Percentiles rank a stretch among this genome's conserved stretches.
Conservation (phyloP, 2,329 filamentous ascomycete genomes). For the Diaporthe ampelina region DNA sequence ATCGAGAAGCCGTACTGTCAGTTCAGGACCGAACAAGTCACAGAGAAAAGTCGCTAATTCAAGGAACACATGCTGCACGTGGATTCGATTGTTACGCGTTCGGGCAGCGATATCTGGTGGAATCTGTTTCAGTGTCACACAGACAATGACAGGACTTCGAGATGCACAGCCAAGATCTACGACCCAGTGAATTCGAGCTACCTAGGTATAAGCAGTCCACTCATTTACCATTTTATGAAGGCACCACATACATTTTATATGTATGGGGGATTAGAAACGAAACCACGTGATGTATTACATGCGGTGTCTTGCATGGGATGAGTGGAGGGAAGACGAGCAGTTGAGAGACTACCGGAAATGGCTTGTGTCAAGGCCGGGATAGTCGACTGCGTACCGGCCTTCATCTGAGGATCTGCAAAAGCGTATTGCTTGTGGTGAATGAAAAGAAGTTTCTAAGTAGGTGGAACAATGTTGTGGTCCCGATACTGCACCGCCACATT, state of each 20-base stretch:
- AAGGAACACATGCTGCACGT: neutral
- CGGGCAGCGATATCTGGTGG: neutral
- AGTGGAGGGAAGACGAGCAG: neutral
- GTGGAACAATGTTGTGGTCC: neutral
- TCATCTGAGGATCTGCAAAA: no score
- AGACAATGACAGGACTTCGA: neutral
- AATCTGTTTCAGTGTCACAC: neutral
- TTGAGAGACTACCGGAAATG: neutral
- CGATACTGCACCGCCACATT: neutral
- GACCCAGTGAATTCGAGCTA: constrained; percentile 1
- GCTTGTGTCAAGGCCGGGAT: constrained; percentile 1
- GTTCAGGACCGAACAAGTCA: neutral
- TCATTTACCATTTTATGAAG: neutral
- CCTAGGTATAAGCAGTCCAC: neutral
- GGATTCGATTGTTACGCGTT: neutral
- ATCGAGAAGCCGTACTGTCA: neutral
- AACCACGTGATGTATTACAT: no score
- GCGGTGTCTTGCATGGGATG: neutral
- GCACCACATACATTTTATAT: no score
- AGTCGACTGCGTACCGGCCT: neutral
- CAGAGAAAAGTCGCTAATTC: neutral
- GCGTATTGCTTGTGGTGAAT: neutral
- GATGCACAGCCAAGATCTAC: constrained; percentile 10
- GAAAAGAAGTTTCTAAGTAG: neutral
- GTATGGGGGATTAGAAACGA: no score